Evolutionary conservation across 805 yeast species (phyloP).

Genomic region (Metschnikowia anglica): DNA sequence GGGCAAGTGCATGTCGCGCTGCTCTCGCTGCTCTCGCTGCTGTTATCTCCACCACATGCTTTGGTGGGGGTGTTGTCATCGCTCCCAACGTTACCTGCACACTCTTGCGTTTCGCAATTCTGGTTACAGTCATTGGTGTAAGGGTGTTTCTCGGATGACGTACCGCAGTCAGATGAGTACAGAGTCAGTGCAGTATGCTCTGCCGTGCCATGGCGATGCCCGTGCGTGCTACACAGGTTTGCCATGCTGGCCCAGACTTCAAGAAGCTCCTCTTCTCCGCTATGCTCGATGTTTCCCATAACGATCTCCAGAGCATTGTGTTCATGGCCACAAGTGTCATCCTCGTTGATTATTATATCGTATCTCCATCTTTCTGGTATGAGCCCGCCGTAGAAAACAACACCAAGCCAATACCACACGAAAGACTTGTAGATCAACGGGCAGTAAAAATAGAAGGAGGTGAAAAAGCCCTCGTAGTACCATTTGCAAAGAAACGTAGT

Average conservation of each 20-base stretch:
- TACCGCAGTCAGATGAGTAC: background rate
- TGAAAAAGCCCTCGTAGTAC: slow-evolving; percentile 52
- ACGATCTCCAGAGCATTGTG: slow-evolving; percentile 33
- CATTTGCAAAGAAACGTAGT: slow-evolving; percentile 59
- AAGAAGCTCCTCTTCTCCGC: slow-evolving; percentile 40
- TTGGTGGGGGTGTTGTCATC: slow-evolving; percentile 2
- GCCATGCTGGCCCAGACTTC: slow-evolving; percentile 31
- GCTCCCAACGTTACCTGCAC: background rate
- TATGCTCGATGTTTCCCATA: slow-evolving; percentile 33
- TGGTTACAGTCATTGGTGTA: background rate
- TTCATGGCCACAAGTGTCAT: slow-evolving; percentile 22
- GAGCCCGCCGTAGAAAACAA: slow-evolving; percentile 79
- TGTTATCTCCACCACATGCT: slow-evolving; percentile 6
- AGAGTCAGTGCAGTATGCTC: background rate
- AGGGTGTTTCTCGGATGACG: background rate
- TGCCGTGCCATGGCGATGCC: slow-evolving; percentile 1
- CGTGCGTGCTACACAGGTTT: slow-evolving; percentile 6
- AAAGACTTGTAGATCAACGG: slow-evolving; percentile 73
- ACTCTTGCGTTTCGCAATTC: background rate
- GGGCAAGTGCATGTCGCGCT: slow-evolving; percentile 9
- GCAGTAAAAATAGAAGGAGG: slow-evolving; percentile 53
- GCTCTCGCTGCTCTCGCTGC: background rate
- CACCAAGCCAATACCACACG: slow-evolving; percentile 76
- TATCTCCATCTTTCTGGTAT: slow-evolving; percentile 87
- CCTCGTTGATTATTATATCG: slow-evolving; percentile 58